Percentiles rank a stretch among this genome's conserved stretches.
These are phyloP conservation scores for Malus sieversii DNA, from an alignment of 306 rosid genomes.

Conservation along the genomic window DNA sequence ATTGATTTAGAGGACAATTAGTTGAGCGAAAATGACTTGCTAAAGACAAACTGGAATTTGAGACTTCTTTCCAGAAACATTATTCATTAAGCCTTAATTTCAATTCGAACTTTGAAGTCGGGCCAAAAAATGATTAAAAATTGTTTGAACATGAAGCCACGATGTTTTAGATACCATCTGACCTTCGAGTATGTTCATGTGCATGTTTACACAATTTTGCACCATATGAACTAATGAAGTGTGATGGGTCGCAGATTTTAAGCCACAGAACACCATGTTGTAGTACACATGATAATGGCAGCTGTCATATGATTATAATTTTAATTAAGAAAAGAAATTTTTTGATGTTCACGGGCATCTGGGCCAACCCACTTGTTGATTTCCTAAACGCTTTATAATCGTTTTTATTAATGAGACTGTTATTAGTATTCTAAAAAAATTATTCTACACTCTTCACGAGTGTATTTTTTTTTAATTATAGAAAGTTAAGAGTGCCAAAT, in stretches of 20 bases:
- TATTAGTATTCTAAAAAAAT: too few relatives aligned
- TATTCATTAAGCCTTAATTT: not conserved
- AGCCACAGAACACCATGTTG: not conserved
- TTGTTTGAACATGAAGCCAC: not conserved
- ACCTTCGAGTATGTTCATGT: not conserved
- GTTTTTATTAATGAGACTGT: rapidly evolving
- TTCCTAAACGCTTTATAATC: not conserved
- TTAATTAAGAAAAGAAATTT: too few relatives aligned
- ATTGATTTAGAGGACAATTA: too few relatives aligned
- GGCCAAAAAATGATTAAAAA: not conserved
- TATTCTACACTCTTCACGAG: too few relatives aligned
- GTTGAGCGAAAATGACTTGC: not conserved
- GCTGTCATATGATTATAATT: not conserved
- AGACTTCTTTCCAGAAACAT: not conserved
- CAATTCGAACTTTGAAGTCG: not conserved
- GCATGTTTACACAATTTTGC: not conserved
- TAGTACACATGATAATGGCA: not conserved
- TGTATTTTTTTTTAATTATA: too few relatives aligned
- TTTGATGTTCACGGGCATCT: not conserved
- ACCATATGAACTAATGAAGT: not conserved
- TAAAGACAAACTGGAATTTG: not conserved
- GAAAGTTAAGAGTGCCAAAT: too few relatives aligned
- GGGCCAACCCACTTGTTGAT: not conserved
- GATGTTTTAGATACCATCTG: not conserved
- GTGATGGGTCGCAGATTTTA: not conserved